Evolutionary conservation across 257 asterid genomes (phyloP), one percentile per base, ranked within the genome.

Genomic region (Thymus quinquecostatus): DNA sequence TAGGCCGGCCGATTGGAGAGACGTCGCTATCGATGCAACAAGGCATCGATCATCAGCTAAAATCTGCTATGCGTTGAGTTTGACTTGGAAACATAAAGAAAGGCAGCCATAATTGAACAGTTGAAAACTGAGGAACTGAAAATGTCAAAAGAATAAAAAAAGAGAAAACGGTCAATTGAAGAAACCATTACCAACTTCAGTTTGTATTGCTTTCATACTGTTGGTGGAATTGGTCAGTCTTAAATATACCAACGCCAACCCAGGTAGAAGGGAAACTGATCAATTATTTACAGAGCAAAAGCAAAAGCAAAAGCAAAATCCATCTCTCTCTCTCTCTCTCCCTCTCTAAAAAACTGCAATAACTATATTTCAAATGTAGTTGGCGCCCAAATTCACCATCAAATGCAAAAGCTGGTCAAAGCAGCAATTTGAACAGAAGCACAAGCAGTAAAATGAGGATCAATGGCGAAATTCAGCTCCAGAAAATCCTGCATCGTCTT

Each of bases 401-500:
- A 38, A 38, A 38, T 7, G 21, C 33, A 21, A 21, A 21, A 21
- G 21, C n/a, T 7, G 33, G 38, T 8, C 6, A 38, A 33, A 38
- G 2, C 44, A 58, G 12, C 10, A 54, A 6, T 1, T 1, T 29
- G 40, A 56, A 61, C 29, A 80, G 10, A 48, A 81, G 0, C 45
- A 75, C 53, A 70, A 60, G 58, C 3, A 70, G 30, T 2, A 66
- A 0, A 45, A 71, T 27, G 38, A 33, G 48, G 64, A 77, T 49
- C 27, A 76, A 68, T 38, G 48, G 1, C 3, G 67, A 70, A 48
- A 61, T 5, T 68, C 61, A 60, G 33, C 50, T 44, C 48, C 74
- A 59, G 27, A 64, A 49, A 10, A 66, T 62, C 3, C 33, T 75
- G 10, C 69, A 13, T 9, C 73, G 55, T 65, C 78, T 40, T 78